phyloP scores from a whole-genome alignment of 306 rosid species.

The Cyamopsis tetragonoloba region DNA sequence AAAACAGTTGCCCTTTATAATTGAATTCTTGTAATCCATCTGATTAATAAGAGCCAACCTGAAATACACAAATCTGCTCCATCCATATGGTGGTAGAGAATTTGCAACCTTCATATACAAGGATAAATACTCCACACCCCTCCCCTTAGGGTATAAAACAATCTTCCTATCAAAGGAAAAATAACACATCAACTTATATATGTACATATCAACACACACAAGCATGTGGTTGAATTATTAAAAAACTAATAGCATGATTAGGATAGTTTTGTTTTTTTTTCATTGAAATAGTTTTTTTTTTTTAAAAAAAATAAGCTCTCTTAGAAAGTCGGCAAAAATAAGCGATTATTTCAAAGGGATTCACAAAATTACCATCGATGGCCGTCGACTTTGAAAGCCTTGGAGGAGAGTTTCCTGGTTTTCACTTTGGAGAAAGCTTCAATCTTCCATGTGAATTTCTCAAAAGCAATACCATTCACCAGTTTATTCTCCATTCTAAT shows the following conservation, averaged over 20 bases:
- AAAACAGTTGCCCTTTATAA: background rate
- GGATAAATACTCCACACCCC: background rate
- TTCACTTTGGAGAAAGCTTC: conserved; percentile 22
- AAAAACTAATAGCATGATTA: too few species aligned
- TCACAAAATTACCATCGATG: conserved; percentile 15
- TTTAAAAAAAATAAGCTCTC: too few species aligned
- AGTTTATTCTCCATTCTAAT: background rate
- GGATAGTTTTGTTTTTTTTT: too few species aligned
- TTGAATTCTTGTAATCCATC: background rate
- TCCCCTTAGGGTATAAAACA: conserved; percentile 2
- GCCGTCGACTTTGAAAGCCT: background rate
- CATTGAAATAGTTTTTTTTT: too few species aligned
- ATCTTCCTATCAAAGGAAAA: conserved; percentile 3
- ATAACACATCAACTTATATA: background rate
- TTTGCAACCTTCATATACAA: conserved; percentile 7
- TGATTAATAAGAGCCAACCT: conserved; percentile 17
- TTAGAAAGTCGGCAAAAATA: too few species aligned
- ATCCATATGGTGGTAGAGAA: conserved; percentile 6
- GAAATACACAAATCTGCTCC: conserved; percentile 15
- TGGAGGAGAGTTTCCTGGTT: background rate
- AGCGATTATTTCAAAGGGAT: too few species aligned
- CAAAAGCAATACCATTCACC: background rate
- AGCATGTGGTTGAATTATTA: background rate
- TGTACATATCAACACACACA: too few species aligned
- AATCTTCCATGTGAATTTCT: conserved; percentile 20